These are phyloP conservation scores for Lentithecium fluviatile DNA, from an alignment of 495 filamentous ascomycete genomes.

Conservation along the genomic window DNA sequence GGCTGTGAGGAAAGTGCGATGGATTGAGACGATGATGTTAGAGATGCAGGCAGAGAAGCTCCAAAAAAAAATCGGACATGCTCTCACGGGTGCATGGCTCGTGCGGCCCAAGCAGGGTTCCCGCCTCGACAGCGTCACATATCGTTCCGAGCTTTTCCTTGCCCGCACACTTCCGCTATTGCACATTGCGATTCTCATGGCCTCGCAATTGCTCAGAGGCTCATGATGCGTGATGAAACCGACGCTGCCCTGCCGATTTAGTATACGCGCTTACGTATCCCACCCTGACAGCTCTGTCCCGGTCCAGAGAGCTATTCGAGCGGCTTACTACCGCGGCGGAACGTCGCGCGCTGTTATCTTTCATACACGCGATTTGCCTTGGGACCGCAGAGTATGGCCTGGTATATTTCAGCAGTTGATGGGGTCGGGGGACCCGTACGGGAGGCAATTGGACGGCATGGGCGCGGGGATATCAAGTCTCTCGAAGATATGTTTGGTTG, in stretches of 20 bases:
- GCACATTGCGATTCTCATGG: background rate
- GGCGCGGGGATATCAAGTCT: conserved; percentile 69
- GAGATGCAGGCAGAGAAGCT: background rate
- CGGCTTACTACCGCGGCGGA: conserved; percentile 70
- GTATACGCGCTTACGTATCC: background rate
- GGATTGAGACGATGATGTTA: conserved; percentile 6
- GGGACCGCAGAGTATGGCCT: conserved; percentile 51
- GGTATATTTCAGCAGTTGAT: conserved; percentile 61
- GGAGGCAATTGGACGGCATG: conserved; percentile 69
- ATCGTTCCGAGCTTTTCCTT: background rate
- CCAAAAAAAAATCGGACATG: background rate
- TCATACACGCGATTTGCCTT: conserved; percentile 52
- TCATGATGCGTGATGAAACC: conserved; percentile 1
- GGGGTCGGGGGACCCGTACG: conserved; percentile 67
- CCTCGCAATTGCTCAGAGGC: background rate
- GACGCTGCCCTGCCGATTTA: background rate
- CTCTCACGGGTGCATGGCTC: background rate
- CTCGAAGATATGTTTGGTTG: conserved; percentile 69
- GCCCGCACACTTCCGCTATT: background rate
- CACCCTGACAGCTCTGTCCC: background rate
- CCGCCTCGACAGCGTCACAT: background rate
- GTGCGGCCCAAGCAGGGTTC: background rate
- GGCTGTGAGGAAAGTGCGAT: background rate
- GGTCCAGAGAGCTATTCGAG: conserved; percentile 46
- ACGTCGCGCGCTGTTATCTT: conserved; percentile 70